Evolutionary conservation across 805 yeast genomes (phyloP).

Genomic region (Cyberlindnera mississippiensis): DNA sequence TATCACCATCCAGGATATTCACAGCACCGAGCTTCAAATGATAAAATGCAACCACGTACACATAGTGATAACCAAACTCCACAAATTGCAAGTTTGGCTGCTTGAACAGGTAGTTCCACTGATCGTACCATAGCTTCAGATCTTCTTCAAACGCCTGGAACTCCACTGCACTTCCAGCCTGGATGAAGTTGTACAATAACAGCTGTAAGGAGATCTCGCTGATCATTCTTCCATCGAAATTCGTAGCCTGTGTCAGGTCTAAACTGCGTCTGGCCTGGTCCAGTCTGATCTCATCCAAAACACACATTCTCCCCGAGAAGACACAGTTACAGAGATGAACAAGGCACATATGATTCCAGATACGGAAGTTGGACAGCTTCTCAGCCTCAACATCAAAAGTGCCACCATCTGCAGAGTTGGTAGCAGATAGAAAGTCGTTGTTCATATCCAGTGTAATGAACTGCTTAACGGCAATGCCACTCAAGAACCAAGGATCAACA

Average conservation of each 20-base stretch:
- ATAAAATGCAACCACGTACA: conserved; percentile 47
- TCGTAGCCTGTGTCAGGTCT: conserved; percentile 57
- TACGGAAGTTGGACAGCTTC: conserved; percentile 48
- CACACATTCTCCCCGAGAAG: conserved; percentile 60
- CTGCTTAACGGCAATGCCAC: conserved; percentile 61
- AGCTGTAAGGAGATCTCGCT: conserved; percentile 65
- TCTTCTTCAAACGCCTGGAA: conserved; percentile 42
- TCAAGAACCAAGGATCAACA: conserved; percentile 68
- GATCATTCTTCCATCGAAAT: conserved; percentile 80
- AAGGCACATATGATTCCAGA: conserved; percentile 69
- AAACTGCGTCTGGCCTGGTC: conserved; percentile 56
- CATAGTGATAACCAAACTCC: conserved; percentile 64
- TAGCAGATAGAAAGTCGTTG: conserved; percentile 16
- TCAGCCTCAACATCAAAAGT: conserved; percentile 28
- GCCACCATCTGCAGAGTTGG: conserved; percentile 13
- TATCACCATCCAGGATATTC: conserved; percentile 11
- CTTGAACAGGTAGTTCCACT: conserved; percentile 64
- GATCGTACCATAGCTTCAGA: conserved; percentile 56
- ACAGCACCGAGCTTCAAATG: conserved; percentile 30
- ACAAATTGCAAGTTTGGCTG: conserved; percentile 75
- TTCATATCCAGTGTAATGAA: conserved; percentile 48
- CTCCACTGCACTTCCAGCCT: conserved; percentile 28
- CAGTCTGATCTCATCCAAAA: conserved; percentile 55
- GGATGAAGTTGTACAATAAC: conserved; percentile 55
- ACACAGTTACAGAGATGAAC: conserved; percentile 66